Conservation (phyloP, 352 stramenopile species). For the Pythium oligandrum region DNA sequence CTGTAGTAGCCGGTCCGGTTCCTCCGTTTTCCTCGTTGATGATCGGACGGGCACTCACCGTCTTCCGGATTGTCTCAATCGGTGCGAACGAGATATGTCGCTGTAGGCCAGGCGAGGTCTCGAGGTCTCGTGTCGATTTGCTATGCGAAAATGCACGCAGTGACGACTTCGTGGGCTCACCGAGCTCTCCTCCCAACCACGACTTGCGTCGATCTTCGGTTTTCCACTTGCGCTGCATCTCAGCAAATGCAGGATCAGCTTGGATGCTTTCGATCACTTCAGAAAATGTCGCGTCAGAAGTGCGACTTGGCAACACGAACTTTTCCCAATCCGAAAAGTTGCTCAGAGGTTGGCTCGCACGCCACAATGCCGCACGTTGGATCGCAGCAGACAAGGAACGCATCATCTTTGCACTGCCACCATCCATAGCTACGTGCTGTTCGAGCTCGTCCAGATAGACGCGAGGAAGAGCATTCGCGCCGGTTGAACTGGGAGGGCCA, state of each 20-base stretch:
- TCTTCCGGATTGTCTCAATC: background rate
- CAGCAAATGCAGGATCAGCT: constrained; percentile 32
- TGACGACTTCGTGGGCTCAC: constrained; percentile 11
- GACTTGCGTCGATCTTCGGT: constrained; percentile 64
- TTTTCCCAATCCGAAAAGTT: constrained; percentile 66
- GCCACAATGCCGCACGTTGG: constrained; percentile 73
- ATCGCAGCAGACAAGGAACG: constrained; percentile 72
- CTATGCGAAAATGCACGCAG: constrained; percentile 12
- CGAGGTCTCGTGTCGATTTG: constrained; percentile 18
- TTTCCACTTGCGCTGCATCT: constrained; percentile 43
- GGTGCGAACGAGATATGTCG: constrained; percentile 25
- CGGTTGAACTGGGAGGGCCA: no score
- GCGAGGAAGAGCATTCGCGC: no score
- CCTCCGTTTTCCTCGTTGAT: no score
- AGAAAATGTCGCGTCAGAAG: constrained; percentile 67
- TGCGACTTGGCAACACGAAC: constrained; percentile 39
- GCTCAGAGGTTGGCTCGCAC: constrained; percentile 63
- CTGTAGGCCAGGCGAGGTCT: constrained; percentile 8
- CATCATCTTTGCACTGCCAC: constrained; percentile 63
- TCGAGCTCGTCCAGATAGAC: constrained; percentile 71
- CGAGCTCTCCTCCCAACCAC: constrained; percentile 61
- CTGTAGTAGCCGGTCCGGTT: no score
- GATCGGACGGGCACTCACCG: background rate
- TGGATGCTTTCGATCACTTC: constrained; percentile 70
- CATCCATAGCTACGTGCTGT: constrained; percentile 46